Base-by-base conservation (phyloP, 2,329 filamentous ascomycete species). In the Talaromyces islandicus region DNA sequence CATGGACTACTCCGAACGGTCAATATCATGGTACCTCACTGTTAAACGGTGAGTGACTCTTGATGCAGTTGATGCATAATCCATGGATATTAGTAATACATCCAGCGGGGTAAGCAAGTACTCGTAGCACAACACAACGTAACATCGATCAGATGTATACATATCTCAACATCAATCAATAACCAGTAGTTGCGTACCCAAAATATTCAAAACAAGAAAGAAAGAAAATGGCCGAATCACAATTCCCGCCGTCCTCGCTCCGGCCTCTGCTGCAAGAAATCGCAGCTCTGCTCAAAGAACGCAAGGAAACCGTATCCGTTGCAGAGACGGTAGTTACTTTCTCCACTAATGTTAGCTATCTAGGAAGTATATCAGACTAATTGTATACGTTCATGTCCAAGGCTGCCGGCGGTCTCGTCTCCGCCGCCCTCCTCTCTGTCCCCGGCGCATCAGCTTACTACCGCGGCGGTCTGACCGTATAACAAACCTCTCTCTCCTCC, bases 341-440 rank as follows among this genome's bases (percentile, higher is more conserved):
- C 38, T 43, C 38, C 7, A 14, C 12, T n/a, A n/a, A n/a, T n/a
- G n/a, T n/a, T n/a, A n/a, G n/a, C n/a, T n/a, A n/a, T n/a, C n/a
- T n/a, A n/a, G n/a, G n/a, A n/a, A n/a, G n/a, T n/a, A n/a, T n/a
- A n/a, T n/a, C n/a, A n/a, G n/a, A 35, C 52, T 35, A 54, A 54
- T 27, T 35, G 11, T 27, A 32, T 27, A 32, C 25, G 41, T 50
- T 19, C 4, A 19, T 25, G 12, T 17, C 6, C 1, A 25, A 83
- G 80, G 85, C 85, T 54, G 83, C 85, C 9, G 85, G 85, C 35
- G 85, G 85, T 14, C 78, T 88, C 30, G 82, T 87, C 60, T 85
- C 82, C 53, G 80, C 83, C 27, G 77, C 81, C 48, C 74, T 88
- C 21, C 80, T 88, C 60, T 80, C 83, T 58, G 79, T 77, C 17